Evolutionary conservation across 257 asterid species (phyloP), one percentile per base, ranked within the genome.

Genomic region (Capsicum baccatum): DNA sequence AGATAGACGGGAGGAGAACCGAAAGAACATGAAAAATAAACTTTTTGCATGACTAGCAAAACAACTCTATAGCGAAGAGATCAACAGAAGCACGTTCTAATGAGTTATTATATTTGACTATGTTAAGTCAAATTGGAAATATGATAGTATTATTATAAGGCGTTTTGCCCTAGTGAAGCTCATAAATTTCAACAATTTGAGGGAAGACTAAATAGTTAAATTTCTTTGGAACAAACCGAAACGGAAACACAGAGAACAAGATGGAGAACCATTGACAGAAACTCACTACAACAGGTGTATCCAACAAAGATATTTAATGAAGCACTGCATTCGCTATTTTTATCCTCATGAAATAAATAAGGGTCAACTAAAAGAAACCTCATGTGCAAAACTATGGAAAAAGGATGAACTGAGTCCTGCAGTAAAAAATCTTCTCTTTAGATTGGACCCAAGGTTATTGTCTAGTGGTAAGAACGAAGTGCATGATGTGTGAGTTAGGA

Each of bases 401-500:
- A 13, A 47, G 58, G 80, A 73, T 48, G 17, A 48, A 48, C 8
- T 7, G 79, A 70, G 35, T 70, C 55, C 33, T 48, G 55, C 26
- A 44, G n/a, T 70, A 56, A 70, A 35, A 17, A 39, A 67, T 35
- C 6, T 67, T 67, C 21, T 14, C 50, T 14, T 14, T 9, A 9
- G 8, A 59, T 19, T 3, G 35, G 9, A 9, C 54, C 54, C 54
- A 48, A 48, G 54, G 54, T 48, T 48, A 7, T 9, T 8, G 10
- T 9, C 54, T 48, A 8, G 54, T 48, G 54, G 9, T 7, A 48
- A 48, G 54, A 48, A 8, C 13, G 4, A 59, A 59, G 66, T 1
- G 66, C 35, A 59, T 21, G 12, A 64, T 64, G 71, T 64, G 71
- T n/a, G 39, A 64, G 71, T 64, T 64, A 64, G 71, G 71, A 66